Evolutionary conservation across 169 alveolate genomes (phyloP).

Genomic region (Plasmodium falciparum): DNA sequence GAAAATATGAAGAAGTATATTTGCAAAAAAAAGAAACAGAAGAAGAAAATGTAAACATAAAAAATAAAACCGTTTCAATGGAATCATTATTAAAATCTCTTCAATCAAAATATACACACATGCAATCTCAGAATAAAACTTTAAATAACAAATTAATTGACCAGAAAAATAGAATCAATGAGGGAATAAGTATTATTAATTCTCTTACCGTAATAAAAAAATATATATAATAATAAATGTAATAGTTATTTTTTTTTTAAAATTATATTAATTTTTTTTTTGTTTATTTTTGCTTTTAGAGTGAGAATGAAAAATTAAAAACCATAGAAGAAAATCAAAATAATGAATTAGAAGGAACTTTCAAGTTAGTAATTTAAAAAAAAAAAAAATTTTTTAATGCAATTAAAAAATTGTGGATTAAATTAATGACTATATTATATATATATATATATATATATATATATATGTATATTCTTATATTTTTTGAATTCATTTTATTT

Average conservation of each 20-base stretch:
- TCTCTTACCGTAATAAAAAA: constrained; percentile 64
- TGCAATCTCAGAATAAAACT: constrained; percentile 72
- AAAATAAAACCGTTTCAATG: constrained; percentile 77
- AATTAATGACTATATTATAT: not conserved
- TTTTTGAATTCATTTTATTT: constrained; percentile 5
- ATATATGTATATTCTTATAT: too few relatives aligned
- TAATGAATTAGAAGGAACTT: constrained; percentile 77
- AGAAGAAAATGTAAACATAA: constrained; percentile 78
- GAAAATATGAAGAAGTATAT: constrained; percentile 77
- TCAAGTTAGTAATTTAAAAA: constrained; percentile 39
- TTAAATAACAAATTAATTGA: constrained; percentile 75
- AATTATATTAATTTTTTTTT: constrained; percentile 3
- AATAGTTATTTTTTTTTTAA: not conserved
- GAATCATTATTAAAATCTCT: constrained; percentile 76
- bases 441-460: too few relatives aligned
- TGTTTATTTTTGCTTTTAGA: constrained; percentile 39
- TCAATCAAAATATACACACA: constrained; percentile 76
- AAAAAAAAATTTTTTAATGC: too few relatives aligned
- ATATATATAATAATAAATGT: not conserved
- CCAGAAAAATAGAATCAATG: constrained; percentile 75
- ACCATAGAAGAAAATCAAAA: constrained; percentile 78
- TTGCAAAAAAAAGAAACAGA: constrained; percentile 77
- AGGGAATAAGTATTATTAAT: constrained; percentile 74
- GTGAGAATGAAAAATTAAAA: constrained; percentile 76
- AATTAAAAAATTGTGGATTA: too few relatives aligned